These are phyloP conservation scores for Backusella morwellensis DNA, from an alignment of 192 early-diverging fungal genomes.

Conservation along the genomic window DNA sequence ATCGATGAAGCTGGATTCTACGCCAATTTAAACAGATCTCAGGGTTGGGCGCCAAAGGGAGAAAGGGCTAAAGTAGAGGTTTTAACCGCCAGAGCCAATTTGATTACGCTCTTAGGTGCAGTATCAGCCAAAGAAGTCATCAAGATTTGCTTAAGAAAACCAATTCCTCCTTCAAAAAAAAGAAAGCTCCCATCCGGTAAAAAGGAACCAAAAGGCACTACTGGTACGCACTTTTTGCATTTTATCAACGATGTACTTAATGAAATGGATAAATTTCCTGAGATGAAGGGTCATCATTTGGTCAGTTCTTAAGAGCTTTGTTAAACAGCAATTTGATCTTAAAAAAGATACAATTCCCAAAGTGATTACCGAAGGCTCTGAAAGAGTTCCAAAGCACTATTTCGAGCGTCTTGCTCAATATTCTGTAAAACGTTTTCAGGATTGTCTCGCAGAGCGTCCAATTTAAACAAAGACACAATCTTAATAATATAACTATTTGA, in stretches of 20 bases:
- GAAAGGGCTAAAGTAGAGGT: conserved; percentile 10
- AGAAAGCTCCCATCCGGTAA: conserved; percentile 6
- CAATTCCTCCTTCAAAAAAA: conserved; percentile 4
- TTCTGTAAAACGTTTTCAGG: no score
- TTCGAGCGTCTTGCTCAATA: no score
- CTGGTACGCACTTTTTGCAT: neutral
- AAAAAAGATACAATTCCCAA: no score
- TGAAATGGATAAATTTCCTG: conserved; percentile 14
- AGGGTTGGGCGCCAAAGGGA: conserved; percentile 14
- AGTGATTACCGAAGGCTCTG: no score
- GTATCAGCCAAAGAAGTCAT: conserved; percentile 12
- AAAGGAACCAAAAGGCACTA: neutral
- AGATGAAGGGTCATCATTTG: conserved; percentile 17
- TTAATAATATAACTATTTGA: neutral
- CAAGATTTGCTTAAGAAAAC: conserved; percentile 16
- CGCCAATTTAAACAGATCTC: conserved; percentile 16
- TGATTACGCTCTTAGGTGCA: conserved; percentile 12
- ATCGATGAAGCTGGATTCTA: conserved; percentile 32
- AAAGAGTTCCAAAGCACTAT: no score
- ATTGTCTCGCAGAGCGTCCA: neutral
- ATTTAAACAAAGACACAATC: neutral
- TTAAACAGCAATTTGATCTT: no score
- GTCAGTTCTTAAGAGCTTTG: no score
- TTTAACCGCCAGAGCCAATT: neutral
- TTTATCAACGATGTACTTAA: neutral